These are phyloP conservation scores for Amauroascus verrucosus DNA, from an alignment of 2,329 filamentous ascomycete genomes.

Conservation along the genomic window DNA sequence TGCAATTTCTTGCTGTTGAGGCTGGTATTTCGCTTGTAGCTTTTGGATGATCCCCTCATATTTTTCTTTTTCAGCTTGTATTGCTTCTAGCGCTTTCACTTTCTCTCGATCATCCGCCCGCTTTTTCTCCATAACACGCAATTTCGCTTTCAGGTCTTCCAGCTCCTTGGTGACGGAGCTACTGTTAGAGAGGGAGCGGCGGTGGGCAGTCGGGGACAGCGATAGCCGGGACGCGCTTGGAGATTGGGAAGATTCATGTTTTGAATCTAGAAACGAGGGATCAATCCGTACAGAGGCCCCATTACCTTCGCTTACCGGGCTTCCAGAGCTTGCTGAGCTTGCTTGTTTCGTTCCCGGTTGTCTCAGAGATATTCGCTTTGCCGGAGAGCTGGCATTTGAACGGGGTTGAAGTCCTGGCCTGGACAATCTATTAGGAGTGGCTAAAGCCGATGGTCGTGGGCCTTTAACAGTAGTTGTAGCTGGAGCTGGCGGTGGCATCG, in stretches of 20 bases:
- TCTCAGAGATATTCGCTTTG: conserved; percentile 29
- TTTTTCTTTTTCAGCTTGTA: conserved; percentile 49
- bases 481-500: conserved; percentile 52
- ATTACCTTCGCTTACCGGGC: conserved; percentile 21
- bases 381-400: conserved; percentile 3
- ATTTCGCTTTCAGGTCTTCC: conserved; percentile 79
- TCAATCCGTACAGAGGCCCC: conserved; percentile 17
- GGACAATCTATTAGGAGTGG: conserved; percentile 6
- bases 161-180: conserved; percentile 55
- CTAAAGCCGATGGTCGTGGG: conserved; percentile 33
- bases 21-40: conserved; percentile 77
- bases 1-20: conserved; percentile 67
- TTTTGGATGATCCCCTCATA: conserved; percentile 79
- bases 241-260: conserved; percentile 19
- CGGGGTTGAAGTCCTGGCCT: conserved; percentile 4
- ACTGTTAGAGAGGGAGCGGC: conserved; percentile 38
- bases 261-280: conserved; percentile 5
- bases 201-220: conserved; percentile 15
- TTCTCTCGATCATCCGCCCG: conserved; percentile 75
- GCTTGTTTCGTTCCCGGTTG: conserved; percentile 22
- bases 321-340: conserved; percentile 22
- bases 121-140: conserved; percentile 80
- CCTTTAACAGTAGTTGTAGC: conserved; percentile 25
- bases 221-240: conserved; percentile 21
- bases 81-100: conserved; percentile 63